phyloP scores from a whole-genome alignment of 2,329 filamentous ascomycete genomes.

The Colletotrichum siamense region DNA sequence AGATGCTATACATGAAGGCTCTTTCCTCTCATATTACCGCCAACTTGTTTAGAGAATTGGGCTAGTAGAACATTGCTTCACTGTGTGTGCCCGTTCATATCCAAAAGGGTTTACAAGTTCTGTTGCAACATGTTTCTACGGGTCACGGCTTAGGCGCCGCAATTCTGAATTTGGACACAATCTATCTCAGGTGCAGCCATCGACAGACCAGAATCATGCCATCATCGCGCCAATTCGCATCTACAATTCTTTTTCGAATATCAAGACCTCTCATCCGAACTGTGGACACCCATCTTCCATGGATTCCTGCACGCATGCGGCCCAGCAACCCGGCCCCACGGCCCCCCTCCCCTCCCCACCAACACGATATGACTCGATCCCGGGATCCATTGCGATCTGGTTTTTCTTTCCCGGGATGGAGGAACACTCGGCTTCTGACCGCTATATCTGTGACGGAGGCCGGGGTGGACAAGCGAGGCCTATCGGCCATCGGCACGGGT shows the following conservation, averaged over 20 bases:
- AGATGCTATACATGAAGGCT: too few species aligned
- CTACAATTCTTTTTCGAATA: background rate
- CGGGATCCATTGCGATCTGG: background rate
- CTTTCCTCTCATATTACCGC: too few species aligned
- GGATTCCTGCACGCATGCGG: background rate
- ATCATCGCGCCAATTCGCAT: background rate
- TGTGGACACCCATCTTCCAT: background rate
- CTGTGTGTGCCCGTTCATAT: accelerated
- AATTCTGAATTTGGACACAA: background rate
- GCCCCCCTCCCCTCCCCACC: background rate
- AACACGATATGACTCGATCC: background rate
- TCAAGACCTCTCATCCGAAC: background rate
- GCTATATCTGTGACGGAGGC: slow-evolving; percentile 6
- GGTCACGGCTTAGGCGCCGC: too few species aligned
- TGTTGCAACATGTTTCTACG: background rate
- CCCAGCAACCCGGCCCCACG: background rate
- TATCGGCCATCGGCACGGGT: background rate
- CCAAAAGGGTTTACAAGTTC: too few species aligned
- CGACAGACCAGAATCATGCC: background rate
- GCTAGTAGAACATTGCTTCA: background rate
- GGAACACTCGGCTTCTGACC: background rate
- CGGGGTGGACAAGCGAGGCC: background rate
- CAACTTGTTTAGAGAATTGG: too few species aligned
- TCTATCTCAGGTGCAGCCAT: background rate
- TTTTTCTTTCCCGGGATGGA: background rate